A percentile compares a stretch with the other conserved stretches of the same genome.
Conservation (phyloP, 192 early-diverging fungal genomes). For the Backusella luteola region DNA sequence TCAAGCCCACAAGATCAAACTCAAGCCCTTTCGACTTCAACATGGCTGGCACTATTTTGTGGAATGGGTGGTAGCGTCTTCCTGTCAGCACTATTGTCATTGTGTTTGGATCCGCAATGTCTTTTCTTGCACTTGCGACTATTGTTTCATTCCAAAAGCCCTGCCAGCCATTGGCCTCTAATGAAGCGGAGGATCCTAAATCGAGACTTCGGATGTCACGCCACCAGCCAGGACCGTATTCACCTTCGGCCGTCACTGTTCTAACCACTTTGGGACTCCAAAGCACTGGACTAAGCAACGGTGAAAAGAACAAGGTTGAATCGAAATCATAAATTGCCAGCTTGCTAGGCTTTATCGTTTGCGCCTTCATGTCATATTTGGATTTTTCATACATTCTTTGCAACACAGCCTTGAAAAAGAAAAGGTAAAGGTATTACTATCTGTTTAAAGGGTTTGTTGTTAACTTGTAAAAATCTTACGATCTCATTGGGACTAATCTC, state of each 20-base stretch:
- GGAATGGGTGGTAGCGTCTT: conserved; percentile 32
- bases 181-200: conserved; percentile 13
- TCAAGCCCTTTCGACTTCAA: conserved; percentile 14
- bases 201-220: conserved; percentile 29
- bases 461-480: neutral
- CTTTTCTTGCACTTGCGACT: conserved; percentile 17
- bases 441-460: neutral
- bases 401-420: neutral
- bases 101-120: conserved; percentile 18
- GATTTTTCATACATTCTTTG: conserved; percentile 11
- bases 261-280: conserved; percentile 14
- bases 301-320: conserved; percentile 34
- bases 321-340: conserved; percentile 36
- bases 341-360: conserved; percentile 4
- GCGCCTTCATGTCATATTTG: neutral
- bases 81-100: conserved; percentile 32
- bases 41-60: conserved; percentile 12
- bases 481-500: neutral
- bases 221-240: conserved; percentile 36
- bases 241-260: conserved; percentile 10
- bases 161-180: conserved; percentile 26
- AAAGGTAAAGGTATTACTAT: neutral
- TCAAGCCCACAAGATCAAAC: conserved; percentile 31
- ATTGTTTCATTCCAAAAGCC: conserved; percentile 34
- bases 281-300: conserved; percentile 15